Conservation (phyloP, 2,329 filamentous ascomycete genomes). For the Paecilomyces dactylethromorphus region DNA sequence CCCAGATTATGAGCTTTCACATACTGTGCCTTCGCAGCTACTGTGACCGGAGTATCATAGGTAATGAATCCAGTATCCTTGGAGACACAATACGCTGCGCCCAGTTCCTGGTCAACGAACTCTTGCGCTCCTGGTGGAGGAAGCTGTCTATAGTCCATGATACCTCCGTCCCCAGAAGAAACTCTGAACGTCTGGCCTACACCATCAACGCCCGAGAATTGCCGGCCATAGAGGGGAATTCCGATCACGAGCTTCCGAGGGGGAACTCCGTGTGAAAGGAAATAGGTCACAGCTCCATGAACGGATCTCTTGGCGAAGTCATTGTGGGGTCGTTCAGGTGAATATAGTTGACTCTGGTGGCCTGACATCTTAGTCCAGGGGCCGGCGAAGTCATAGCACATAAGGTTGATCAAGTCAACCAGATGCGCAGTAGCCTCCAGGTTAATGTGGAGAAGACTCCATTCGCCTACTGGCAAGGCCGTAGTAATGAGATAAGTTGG, state of each 20-base stretch:
- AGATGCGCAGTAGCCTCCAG: not conserved
- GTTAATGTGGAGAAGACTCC: not conserved
- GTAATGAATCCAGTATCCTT: not conserved
- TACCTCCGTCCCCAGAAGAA: not conserved
- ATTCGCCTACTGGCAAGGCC: not conserved
- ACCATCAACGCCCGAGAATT: not conserved
- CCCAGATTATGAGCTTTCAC: not conserved
- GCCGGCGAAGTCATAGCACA: not conserved
- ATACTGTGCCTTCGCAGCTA: not conserved
- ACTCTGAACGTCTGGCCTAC: not conserved
- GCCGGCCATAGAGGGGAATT: not conserved
- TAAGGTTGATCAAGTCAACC: not conserved
- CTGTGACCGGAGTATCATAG: not conserved
- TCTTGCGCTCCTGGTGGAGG: not conserved
- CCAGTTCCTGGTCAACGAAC: not conserved
- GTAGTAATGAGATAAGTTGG: not conserved
- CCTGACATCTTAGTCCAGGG: not conserved
- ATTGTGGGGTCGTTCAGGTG: not conserved
- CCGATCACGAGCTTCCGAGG: not conserved
- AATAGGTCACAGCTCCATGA: not conserved
- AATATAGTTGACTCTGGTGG: not conserved
- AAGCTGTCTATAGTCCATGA: not conserved
- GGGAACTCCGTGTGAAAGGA: not conserved
- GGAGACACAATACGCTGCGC: not conserved
- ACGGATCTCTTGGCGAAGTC: not conserved